Evolutionary conservation across 2,329 filamentous ascomycete genomes (phyloP).

Genomic region (Sclerotinia nivalis): DNA sequence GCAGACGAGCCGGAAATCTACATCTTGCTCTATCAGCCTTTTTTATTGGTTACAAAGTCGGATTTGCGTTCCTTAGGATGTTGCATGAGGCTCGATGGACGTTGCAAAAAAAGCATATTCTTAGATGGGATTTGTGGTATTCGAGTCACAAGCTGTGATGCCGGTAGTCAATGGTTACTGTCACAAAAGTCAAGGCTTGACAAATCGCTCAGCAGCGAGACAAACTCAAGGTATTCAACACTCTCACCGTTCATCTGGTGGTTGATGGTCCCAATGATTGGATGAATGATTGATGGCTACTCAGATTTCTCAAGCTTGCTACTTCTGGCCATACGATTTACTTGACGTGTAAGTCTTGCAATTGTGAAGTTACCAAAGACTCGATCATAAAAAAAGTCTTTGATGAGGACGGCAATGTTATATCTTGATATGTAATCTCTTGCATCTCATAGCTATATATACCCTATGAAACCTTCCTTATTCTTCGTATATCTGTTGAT

Average conservation of each 20-base stretch:
- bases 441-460: background rate
- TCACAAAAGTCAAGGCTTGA: background rate
- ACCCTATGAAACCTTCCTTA: background rate
- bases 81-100: background rate
- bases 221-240: background rate
- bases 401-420: background rate
- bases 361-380: background rate
- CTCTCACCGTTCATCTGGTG: background rate
- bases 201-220: background rate
- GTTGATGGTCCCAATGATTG: background rate
- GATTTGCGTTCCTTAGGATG: background rate
- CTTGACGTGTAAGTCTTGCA: background rate
- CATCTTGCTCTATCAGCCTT: background rate
- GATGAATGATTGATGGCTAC: background rate
- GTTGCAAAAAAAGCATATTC: background rate
- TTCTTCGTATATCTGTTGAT: background rate
- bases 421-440: background rate
- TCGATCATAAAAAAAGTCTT: background rate
- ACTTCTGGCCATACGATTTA: slow-evolving; percentile 7
- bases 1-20: background rate
- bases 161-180: background rate
- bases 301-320: background rate
- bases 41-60: background rate
- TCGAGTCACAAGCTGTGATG: background rate
- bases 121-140: background rate